phyloP scores from a whole-genome alignment of 1,139 yeast species.

The Protomyces gravidus region DNA sequence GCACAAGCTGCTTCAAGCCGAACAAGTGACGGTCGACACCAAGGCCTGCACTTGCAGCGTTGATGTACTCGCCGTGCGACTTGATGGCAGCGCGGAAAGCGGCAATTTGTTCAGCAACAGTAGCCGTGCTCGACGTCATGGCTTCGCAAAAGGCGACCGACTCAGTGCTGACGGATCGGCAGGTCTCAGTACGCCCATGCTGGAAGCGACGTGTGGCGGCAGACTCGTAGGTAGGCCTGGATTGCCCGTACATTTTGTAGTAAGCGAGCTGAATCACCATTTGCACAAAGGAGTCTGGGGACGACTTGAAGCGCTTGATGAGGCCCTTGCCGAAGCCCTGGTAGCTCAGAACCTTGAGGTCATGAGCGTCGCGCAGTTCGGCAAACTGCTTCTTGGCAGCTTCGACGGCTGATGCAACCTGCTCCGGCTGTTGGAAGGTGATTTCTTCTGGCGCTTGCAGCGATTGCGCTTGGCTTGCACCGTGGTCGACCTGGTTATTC shows the following conservation, averaged over 20 bases:
- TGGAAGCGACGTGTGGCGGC: constrained; percentile 89
- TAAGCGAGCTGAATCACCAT: constrained; percentile 76
- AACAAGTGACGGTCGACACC: constrained; percentile 94
- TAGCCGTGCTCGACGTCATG: constrained; percentile 60
- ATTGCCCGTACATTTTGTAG: constrained; percentile 73
- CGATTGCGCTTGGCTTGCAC: constrained; percentile 38
- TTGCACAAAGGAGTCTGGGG: constrained; percentile 78
- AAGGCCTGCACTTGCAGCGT: constrained; percentile 74
- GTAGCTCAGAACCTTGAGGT: constrained; percentile 45
- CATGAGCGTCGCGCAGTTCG: constrained; percentile 45
- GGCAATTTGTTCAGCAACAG: constrained; percentile 56
- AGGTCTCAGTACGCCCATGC: constrained; percentile 94
- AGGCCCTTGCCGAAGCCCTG: constrained; percentile 53
- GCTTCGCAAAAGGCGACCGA: constrained; percentile 68
- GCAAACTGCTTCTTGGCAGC: constrained; percentile 57
- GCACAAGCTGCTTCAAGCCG: constrained; percentile 73
- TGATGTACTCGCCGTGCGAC: constrained; percentile 70
- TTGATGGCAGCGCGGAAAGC: constrained; percentile 70
- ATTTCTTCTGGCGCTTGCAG: constrained; percentile 44
- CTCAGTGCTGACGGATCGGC: constrained; percentile 78
- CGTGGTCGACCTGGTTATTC: constrained; percentile 47
- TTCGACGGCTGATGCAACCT: constrained; percentile 51
- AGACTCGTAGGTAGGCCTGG: constrained; percentile 90
- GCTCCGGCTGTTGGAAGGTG: constrained; percentile 47
- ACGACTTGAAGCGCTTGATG: constrained; percentile 68